Conservation (phyloP, 768 basidiomycete species). For the Boletus bicolor region DNA sequence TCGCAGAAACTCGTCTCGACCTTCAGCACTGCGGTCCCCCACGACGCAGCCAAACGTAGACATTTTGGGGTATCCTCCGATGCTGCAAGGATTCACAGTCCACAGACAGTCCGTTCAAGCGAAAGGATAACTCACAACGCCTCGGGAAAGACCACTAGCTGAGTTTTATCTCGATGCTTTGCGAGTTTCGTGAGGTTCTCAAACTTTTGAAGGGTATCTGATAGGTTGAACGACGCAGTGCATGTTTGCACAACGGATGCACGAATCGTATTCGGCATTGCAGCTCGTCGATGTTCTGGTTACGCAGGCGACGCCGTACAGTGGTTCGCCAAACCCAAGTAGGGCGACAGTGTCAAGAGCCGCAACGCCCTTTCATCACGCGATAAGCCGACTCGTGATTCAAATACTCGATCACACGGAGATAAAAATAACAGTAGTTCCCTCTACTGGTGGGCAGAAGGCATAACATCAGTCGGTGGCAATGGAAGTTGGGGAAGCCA, state of each 20-base stretch:
- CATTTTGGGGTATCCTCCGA: constrained; percentile 60
- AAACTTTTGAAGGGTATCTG: constrained; percentile 48
- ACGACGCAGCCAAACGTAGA: constrained; percentile 44
- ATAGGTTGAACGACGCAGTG: constrained; percentile 43
- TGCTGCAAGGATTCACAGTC: constrained; percentile 27
- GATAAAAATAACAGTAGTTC: constrained; percentile 4
- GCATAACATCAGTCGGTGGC: not conserved
- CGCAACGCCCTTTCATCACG: not conserved
- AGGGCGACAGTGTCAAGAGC: not conserved
- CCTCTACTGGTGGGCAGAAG: constrained; percentile 10
- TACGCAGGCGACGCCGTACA: not conserved
- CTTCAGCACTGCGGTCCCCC: constrained; percentile 46
- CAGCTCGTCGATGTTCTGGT: not conserved
- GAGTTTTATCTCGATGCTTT: constrained; percentile 43
- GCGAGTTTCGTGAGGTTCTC: constrained; percentile 44
- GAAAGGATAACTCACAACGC: constrained; percentile 43
- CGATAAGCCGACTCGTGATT: constrained; percentile 3
- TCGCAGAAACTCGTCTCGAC: constrained; percentile 56
- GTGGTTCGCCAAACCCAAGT: not conserved
- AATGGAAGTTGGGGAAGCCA: constrained; percentile 58
- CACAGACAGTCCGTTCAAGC: not conserved
- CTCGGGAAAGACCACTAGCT: constrained; percentile 56
- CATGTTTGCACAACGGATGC: constrained; percentile 55
- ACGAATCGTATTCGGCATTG: constrained; percentile 35
- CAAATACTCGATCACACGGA: not conserved